Conservation (phyloP, 305 asterid species). For the Withania somnifera region DNA sequence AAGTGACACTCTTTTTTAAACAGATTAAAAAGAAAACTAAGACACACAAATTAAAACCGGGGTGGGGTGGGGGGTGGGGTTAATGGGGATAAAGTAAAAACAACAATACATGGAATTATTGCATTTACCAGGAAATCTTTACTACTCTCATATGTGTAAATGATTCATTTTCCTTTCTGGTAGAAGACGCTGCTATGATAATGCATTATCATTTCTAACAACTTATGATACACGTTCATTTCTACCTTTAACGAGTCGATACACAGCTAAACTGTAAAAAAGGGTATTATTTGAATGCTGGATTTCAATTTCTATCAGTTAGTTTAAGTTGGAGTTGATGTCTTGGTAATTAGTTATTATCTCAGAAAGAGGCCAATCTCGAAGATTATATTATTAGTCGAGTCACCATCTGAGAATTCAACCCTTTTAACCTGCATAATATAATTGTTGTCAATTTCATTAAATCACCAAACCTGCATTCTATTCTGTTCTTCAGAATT, state of each 20-base stretch:
- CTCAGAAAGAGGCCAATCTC: not conserved
- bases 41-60: too few species aligned
- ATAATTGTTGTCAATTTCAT: not conserved
- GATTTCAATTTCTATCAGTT: not conserved
- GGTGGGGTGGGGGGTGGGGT: too few species aligned
- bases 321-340: not conserved
- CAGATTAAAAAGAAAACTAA: too few species aligned
- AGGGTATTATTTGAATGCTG: not conserved
- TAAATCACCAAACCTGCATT: slow-evolving; percentile 14
- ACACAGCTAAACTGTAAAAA: not conserved
- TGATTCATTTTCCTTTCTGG: not conserved
- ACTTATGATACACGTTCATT: not conserved
- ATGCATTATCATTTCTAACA: not conserved
- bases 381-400: not conserved
- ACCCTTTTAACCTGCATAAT: not conserved
- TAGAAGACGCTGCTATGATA: not conserved
- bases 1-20: too few species aligned
- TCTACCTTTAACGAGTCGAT: not conserved
- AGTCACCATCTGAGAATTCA: not conserved
- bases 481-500: slow-evolving; percentile 22
- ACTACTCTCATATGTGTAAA: not conserved
- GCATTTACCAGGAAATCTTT: not conserved
- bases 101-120: not conserved
- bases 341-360: not conserved
- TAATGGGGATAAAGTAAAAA: too few species aligned